phyloP scores from a whole-genome alignment of 208 protist species.

The Dictyostelium gargantuum region DNA sequence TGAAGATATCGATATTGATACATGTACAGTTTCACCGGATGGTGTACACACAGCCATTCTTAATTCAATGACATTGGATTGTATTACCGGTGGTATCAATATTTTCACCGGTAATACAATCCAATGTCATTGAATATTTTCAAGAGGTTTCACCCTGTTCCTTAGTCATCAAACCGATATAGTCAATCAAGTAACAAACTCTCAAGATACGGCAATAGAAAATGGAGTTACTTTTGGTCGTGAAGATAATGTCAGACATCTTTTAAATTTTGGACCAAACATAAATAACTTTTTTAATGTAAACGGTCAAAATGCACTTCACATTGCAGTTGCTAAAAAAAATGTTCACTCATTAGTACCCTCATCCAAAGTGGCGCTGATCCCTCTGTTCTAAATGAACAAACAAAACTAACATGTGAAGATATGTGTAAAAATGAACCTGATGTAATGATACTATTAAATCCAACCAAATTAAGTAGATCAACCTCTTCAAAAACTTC shows the following conservation, averaged over 20 bases:
- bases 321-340: constrained; percentile 3
- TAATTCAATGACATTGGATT: background rate
- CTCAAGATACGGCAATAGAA: background rate
- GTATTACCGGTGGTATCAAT: background rate
- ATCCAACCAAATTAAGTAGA: background rate
- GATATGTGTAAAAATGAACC: background rate
- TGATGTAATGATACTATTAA: background rate
- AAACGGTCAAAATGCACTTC: constrained; percentile 40
- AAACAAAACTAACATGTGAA: background rate
- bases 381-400: background rate
- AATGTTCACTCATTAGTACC: background rate
- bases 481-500: background rate
- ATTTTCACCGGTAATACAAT: background rate
- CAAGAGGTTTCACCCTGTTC: too few species aligned
- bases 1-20: background rate
- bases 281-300: background rate
- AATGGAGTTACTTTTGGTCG: background rate
- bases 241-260: background rate
- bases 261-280: background rate
- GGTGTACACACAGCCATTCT: background rate
- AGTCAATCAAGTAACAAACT: background rate
- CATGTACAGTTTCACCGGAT: background rate
- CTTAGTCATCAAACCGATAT: background rate
- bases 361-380: constrained; percentile 6
- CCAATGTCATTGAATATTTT: background rate